Evolutionary conservation across 2,329 filamentous ascomycete species (phyloP).

Genomic region (Alternaria hordeiaustralica): DNA sequence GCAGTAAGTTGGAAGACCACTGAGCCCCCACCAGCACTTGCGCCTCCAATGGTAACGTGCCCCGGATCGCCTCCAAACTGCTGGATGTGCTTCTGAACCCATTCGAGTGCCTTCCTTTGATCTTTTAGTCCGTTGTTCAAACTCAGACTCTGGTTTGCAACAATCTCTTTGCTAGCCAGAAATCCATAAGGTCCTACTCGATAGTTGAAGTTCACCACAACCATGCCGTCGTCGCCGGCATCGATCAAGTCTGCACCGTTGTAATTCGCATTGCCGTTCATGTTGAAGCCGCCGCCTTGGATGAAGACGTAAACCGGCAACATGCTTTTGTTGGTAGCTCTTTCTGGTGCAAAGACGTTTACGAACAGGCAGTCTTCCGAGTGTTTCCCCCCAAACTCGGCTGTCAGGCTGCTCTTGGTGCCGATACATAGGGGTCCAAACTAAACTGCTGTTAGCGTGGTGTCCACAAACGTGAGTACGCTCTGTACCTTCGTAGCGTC

Average conservation of each 20-base stretch:
- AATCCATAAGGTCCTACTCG: slow-evolving; percentile 51
- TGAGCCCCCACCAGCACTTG: slow-evolving; percentile 50
- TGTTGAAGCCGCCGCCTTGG: slow-evolving; percentile 49
- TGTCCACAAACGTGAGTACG: not conserved
- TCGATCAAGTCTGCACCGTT: slow-evolving; percentile 43
- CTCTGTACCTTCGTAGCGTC: slow-evolving; percentile 52
- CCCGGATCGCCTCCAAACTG: slow-evolving; percentile 50
- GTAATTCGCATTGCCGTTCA: slow-evolving; percentile 46
- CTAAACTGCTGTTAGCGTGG: slow-evolving; percentile 21
- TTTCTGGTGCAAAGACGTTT: slow-evolving; percentile 48
- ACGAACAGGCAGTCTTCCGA: slow-evolving; percentile 52
- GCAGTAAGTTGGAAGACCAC: slow-evolving; percentile 48
- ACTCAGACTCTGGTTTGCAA: slow-evolving; percentile 34
- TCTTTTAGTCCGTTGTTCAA: slow-evolving; percentile 50
- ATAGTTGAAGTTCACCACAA: slow-evolving; percentile 52
- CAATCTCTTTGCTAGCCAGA: slow-evolving; percentile 42
- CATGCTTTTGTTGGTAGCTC: slow-evolving; percentile 39
- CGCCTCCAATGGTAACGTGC: slow-evolving; percentile 49
- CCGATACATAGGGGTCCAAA: slow-evolving; percentile 46
- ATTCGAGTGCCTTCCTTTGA: slow-evolving; percentile 45
- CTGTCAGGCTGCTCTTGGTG: slow-evolving; percentile 26
- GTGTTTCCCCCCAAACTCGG: slow-evolving; percentile 34
- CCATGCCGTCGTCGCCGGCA: slow-evolving; percentile 39
- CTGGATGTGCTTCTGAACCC: slow-evolving; percentile 46
- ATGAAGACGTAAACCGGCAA: slow-evolving; percentile 52